Evolutionary conservation across 1,139 yeast species (phyloP), one percentile per base, ranked within the genome.

Genomic region (Saccharomycopsis hybrid): DNA sequence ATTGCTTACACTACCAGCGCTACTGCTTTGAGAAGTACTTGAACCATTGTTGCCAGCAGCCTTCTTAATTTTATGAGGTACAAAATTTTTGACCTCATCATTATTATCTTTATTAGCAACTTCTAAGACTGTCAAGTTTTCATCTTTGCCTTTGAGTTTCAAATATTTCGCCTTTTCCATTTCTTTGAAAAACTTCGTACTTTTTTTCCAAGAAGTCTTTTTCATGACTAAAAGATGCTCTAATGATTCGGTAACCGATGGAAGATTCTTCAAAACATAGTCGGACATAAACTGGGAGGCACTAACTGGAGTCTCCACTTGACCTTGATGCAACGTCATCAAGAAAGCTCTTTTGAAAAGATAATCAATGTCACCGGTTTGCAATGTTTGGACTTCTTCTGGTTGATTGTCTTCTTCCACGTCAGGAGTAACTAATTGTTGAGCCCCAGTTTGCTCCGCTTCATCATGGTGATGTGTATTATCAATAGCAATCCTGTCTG

Each of bases 141-240:
- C 94, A 28, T 75, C 85, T 55, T 74, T 80, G 8, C 92, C 95
- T 58, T 87, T 86, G 13, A 82, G 66, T 49, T 76, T 77, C 30
- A 87, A 57, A 52, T 82, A 77, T 1, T 79, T 78, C 47, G 74
- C 73, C 61, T 88, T 90, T 56, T 85, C 95, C 82, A 89, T 87
- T 3, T 85, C 81, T 61, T 88, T 90, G 51, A 90, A 69, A 60
- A 82, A 88, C 64, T 89, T 90, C 25, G 90, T 76, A 1, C 94
- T 80, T 62, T 92, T 92, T 64, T 85, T 89, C 95, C 95, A 90
- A 2, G 90, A 78, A 0, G 96, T 82, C 59, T 80, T 83, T 65
- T 89, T 90, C 59, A 92, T 77, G 54, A 77, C 80, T 42, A 87
- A 76, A 43, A 72, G 72, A n/a, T 67, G 49, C 8, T 47, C 47